Evolutionary conservation across 768 basidiomycete species (phyloP).

Genomic region (Thelephora aurantiotincta): DNA sequence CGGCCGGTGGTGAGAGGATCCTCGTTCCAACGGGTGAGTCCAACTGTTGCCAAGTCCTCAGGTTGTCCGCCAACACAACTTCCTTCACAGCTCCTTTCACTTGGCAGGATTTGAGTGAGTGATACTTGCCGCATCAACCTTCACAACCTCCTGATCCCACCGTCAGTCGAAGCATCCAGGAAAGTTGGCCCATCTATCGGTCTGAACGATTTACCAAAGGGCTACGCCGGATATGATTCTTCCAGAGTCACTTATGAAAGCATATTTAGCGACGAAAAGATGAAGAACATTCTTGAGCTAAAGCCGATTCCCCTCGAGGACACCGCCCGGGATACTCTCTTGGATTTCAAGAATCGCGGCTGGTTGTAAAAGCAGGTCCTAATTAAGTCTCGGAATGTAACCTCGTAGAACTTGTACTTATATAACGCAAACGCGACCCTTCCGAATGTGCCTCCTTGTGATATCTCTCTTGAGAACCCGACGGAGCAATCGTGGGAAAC

Average conservation of each 20-base stretch:
- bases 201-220: conserved; percentile 6
- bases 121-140: background rate
- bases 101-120: background rate
- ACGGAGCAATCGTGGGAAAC: too few species aligned
- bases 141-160: background rate
- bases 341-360: conserved; percentile 28
- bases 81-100: background rate
- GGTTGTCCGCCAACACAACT: background rate
- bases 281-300: conserved; percentile 24
- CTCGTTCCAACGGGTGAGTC: conserved; percentile 11
- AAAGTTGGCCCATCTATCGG: conserved; percentile 1
- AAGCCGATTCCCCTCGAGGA: conserved; percentile 26
- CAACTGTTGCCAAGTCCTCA: background rate
- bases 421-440: background rate
- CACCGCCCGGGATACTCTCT: conserved; percentile 25
- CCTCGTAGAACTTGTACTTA: background rate
- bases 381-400: too few species aligned
- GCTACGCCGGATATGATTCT: conserved; percentile 9
- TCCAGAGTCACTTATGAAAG: conserved; percentile 14
- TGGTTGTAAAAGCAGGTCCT: conserved; percentile 6
- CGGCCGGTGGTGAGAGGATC: conserved; percentile 26
- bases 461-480: too few species aligned
- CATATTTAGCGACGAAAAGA: conserved; percentile 24
- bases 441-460: too few species aligned
- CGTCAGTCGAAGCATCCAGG: conserved; percentile 8